Evolutionary conservation across 768 basidiomycete genomes (phyloP), one percentile per base, ranked within the genome.

Genomic region (Mycena crocata): DNA sequence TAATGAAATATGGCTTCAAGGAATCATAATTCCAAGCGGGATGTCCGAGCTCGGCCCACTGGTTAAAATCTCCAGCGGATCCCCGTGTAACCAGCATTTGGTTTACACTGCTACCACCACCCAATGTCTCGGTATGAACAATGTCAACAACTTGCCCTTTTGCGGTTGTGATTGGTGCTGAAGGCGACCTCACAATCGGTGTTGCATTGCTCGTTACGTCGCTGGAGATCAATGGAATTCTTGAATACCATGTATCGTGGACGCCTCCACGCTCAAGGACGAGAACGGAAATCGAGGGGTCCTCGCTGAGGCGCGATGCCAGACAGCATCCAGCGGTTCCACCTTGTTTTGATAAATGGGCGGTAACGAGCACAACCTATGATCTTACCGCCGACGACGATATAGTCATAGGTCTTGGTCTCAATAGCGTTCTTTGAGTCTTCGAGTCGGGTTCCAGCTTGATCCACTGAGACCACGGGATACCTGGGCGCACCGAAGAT

Each of bases 381-480:
- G n/a, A n/a, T n/a, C 64, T 35, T 2, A 67, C 69, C 69, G 13
- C 69, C 69, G 19, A 71, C 62, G n/a, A 71, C 40, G n/a, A 68
- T 64, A 21, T 71, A 71, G 32, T 71, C 69, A 40, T 71, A 71
- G 13, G 37, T 68, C 48, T 61, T 62, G n/a, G n/a, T n/a, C n/a
- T n/a, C n/a, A n/a, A n/a, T n/a, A n/a, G n/a, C n/a, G n/a, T 21
- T 51, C 50, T 9, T 21, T 48, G 49, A 14, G 37, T 28, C 28
- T 5, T 45, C 32, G 19, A 57, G 32, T 1, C 55, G 56, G 6
- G 55, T 44, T n/a, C 63, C 56, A 2, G 48, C 63, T 35, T 57
- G 26, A 7, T 50, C 28, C 5, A 64, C n/a, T 1, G 55, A 64
- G 15, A 57, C 10, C 1, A 45, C 48, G 0, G 63, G 56, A 51